Evolutionary conservation across 805 yeast genomes (phyloP).

Genomic region (Clavispora phyllophila): DNA sequence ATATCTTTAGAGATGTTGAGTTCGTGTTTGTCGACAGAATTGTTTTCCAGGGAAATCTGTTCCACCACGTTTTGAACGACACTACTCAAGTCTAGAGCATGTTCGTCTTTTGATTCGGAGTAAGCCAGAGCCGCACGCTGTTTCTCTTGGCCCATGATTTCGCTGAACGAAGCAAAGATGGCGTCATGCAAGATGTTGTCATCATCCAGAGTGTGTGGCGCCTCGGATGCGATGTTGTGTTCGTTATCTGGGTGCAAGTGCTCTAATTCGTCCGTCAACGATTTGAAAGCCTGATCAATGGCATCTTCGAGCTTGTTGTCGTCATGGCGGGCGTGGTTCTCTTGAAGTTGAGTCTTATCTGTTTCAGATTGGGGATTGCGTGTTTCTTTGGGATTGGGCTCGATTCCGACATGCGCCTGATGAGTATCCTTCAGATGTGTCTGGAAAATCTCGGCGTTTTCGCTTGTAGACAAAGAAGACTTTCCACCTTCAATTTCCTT

Average conservation of each 20-base stretch:
- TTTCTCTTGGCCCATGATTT: background rate
- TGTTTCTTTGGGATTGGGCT: background rate
- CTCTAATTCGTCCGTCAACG: background rate
- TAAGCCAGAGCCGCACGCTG: conserved; percentile 1
- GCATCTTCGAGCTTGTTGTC: conserved; percentile 9
- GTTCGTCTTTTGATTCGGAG: background rate
- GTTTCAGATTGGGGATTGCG: background rate
- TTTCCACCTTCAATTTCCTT: too few species aligned
- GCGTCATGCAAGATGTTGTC: conserved; percentile 18
- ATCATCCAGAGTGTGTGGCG: background rate
- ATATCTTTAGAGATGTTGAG: conserved; percentile 18
- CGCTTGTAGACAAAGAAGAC: too few species aligned
- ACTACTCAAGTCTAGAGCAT: conserved; percentile 13
- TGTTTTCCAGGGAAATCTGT: conserved; percentile 10
- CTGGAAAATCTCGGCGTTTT: too few species aligned
- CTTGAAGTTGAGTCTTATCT: background rate
- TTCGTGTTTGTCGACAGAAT: conserved; percentile 10
- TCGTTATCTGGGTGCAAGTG: background rate
- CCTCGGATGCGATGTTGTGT: background rate
- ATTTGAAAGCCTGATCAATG: conserved; percentile 4
- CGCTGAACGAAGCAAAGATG: conserved; percentile 19
- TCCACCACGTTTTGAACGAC: conserved; percentile 24
- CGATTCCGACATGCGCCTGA: too few species aligned
- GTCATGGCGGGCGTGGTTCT: background rate
- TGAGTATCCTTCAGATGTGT: too few species aligned